phyloP scores from a whole-genome alignment of 2,329 filamentous ascomycete species.

The Exophiala calicioides region DNA sequence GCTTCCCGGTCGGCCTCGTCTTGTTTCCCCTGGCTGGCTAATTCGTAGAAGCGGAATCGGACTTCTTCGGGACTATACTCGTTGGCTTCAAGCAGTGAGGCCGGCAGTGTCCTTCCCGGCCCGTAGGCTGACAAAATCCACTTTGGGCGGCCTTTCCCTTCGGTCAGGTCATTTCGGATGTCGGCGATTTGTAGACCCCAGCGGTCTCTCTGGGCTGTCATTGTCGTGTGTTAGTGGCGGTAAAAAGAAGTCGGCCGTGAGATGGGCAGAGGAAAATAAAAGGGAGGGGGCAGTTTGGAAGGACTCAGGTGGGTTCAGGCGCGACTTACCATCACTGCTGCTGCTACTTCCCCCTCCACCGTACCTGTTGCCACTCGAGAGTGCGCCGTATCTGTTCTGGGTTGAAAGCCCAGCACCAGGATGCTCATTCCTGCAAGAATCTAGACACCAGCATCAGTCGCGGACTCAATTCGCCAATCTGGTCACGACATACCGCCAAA shows the following conservation, averaged over 20 bases:
- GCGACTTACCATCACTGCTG: constrained; percentile 19
- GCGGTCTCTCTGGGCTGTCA: constrained; percentile 36
- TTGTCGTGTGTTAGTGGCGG: constrained; percentile 9
- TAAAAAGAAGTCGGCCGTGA: background rate
- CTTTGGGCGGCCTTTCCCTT: constrained; percentile 65
- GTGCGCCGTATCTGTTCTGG: constrained; percentile 22
- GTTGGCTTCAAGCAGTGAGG: constrained; percentile 81
- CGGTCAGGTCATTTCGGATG: constrained; percentile 66
- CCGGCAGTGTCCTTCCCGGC: constrained; percentile 72
- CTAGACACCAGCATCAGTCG: constrained; percentile 39
- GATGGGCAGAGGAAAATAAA: no score
- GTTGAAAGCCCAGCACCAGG: constrained; percentile 44
- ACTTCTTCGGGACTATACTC: constrained; percentile 91
- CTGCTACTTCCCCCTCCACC: constrained; percentile 12
- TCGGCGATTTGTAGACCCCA: constrained; percentile 53
- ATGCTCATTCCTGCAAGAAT: constrained; percentile 62
- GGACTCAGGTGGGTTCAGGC: no score
- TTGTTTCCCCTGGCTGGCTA: constrained; percentile 58
- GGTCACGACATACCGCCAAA: constrained; percentile 57
- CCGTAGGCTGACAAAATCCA: constrained; percentile 89
- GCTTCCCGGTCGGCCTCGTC: constrained; percentile 53
- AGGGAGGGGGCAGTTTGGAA: background rate
- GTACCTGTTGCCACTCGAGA: constrained; percentile 27
- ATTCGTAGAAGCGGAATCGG: constrained; percentile 69
- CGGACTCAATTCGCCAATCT: constrained; percentile 8